Evolutionary conservation across 2,329 filamentous ascomycete genomes (phyloP).

Genomic region (Beauveria sp.): DNA sequence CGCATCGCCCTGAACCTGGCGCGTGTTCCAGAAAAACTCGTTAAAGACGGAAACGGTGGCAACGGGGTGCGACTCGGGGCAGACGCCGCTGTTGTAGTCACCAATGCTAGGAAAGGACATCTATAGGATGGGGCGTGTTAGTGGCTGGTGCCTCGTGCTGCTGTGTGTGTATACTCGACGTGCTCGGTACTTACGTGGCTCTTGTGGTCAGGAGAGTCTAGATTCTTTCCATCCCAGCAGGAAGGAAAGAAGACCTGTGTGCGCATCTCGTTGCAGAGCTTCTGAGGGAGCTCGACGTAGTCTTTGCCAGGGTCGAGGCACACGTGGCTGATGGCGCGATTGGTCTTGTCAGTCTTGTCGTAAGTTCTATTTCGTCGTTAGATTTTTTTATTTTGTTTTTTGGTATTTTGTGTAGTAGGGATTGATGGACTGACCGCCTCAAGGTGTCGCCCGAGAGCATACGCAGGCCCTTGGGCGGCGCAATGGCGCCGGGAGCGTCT

Average conservation of each 20-base stretch:
- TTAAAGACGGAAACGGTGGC: constrained; percentile 36
- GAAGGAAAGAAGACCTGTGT: constrained; percentile 50
- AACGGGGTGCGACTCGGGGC: constrained; percentile 33
- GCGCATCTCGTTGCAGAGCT: constrained; percentile 45
- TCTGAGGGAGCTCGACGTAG: constrained; percentile 44
- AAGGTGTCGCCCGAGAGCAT: constrained; percentile 57
- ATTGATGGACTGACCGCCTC: constrained; percentile 24
- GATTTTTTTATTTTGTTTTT: not conserved
- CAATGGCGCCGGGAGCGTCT: constrained; percentile 29
- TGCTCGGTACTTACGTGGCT: constrained; percentile 36
- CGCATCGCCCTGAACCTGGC: constrained; percentile 16
- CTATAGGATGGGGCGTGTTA: constrained; percentile 11
- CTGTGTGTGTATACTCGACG: not conserved
- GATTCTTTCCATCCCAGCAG: constrained; percentile 54
- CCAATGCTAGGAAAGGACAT: constrained; percentile 22
- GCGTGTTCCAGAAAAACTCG: constrained; percentile 38
- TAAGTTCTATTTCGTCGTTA: constrained; percentile 25
- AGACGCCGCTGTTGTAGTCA: constrained; percentile 25
- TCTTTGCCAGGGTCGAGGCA: constrained; percentile 44
- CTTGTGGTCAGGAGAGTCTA: constrained; percentile 47
- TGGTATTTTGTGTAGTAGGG: not conserved
- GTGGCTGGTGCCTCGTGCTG: not conserved
- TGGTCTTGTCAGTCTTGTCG: constrained; percentile 33
- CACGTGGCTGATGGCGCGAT: constrained; percentile 45
- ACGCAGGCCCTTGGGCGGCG: constrained; percentile 55